Conservation (phyloP, 192 early-diverging fungal species). For the Entophlyctis helioformis region DNA sequence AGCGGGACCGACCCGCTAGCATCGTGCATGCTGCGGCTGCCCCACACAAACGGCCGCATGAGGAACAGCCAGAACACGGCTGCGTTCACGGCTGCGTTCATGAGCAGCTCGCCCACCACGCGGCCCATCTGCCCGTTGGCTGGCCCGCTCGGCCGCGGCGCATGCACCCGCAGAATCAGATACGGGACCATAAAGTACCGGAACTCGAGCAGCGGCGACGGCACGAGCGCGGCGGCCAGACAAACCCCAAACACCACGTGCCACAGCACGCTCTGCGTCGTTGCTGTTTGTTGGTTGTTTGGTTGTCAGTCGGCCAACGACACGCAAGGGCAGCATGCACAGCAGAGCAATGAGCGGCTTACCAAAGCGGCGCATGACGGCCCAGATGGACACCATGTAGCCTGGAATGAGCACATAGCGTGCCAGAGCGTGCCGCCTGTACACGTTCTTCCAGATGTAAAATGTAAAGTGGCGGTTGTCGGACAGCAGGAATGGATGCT, state of each 20-base stretch:
- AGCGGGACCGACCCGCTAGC: constrained; percentile 44
- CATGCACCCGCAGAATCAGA: constrained; percentile 58
- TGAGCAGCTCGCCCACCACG: constrained; percentile 28
- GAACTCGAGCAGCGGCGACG: constrained; percentile 89
- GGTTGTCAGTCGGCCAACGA: no score
- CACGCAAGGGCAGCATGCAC: no score
- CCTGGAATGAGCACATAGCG: constrained; percentile 52
- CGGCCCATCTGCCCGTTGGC: constrained; percentile 1
- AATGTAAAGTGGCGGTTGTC: constrained; percentile 96
- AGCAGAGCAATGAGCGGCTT: no score
- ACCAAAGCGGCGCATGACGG: constrained; percentile 32
- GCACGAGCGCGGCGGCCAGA: constrained; percentile 57
- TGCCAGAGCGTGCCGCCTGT: constrained; percentile 33
- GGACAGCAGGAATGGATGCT: constrained; percentile 85
- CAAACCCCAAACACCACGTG: constrained; percentile 37
- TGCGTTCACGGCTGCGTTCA: constrained; percentile 47
- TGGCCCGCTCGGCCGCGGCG: constrained; percentile 17
- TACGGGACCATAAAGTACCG: constrained; percentile 90
- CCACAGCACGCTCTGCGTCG: constrained; percentile 37
- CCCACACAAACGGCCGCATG: constrained; percentile 62
- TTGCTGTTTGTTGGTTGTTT: no score
- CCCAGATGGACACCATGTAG: constrained; percentile 41
- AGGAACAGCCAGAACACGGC: constrained; percentile 69
- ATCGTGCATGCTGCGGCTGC: no score
- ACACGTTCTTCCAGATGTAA: constrained; percentile 83